Base-by-base conservation (phyloP, 805 yeast genomes). In the Candida golubevii region DNA sequence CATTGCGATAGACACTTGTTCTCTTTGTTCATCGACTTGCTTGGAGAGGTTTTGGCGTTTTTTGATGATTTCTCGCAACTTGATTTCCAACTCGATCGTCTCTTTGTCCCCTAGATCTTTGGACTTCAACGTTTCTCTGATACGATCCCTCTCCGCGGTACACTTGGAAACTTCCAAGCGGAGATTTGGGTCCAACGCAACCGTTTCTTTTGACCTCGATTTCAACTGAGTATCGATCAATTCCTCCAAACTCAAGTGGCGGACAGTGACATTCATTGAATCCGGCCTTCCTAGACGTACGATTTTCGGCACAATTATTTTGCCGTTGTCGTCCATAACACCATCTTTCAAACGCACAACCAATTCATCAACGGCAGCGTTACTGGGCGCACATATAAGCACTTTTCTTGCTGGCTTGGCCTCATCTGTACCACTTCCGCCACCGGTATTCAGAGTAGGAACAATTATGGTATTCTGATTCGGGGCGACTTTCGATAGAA, bases 281-380 rank as follows among this genome's bases (percentile, higher is more conserved):
- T 93, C 99, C 12, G 91, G 75, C 40, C 96, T 71, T 35, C 99
- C 99, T 32, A 93, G 67, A 55, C 99, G 79, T 10, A 93, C 95
- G 9, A 93, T 75, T 26, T 73, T 75, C 0, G 96, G 95, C 1
- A 62, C 61, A 48, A 79, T 76, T 1, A 58, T 49, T 10, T 65
- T 63, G 1, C 91, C 91, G 31, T 66, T 61, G 15, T 82, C 66
- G 51, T 77, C 72, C 35, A 64, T 63, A 1, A 90, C 81, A 6
- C 97, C 97, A 14, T 69, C 72, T 52, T 83, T 81, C 47, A 93
- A 68, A 60, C 99, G 83, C 14, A 89, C 56, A 11, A 89, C 93
- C 48, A 93, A 72, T 60, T 95, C 99, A 66, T 93, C 99, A 4
- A 93, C 97, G 11, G 99, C 99, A 1, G 99, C 99, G 69, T 93